Percentiles rank a stretch among this genome's conserved stretches.
phyloP scores from a whole-genome alignment of 2,329 filamentous ascomycete genomes.

The Paraphoma sp. region DNA sequence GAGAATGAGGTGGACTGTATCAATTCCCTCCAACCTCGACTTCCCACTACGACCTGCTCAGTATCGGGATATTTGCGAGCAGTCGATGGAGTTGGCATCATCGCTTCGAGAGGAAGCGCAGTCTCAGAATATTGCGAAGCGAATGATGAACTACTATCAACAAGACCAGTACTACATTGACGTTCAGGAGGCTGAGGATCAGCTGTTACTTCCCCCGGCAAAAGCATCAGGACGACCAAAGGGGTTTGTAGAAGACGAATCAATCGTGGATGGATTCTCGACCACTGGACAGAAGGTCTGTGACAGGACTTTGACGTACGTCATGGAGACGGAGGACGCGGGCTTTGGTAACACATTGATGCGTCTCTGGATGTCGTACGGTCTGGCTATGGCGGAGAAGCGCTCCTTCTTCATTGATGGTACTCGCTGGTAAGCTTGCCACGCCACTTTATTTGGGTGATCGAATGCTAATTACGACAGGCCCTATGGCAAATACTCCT shows the following conservation, averaged over 20 bases:
- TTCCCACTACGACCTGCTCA: constrained; percentile 73
- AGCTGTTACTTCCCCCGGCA: constrained; percentile 64
- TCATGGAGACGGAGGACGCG: constrained; percentile 75
- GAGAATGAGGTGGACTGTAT: constrained; percentile 78
- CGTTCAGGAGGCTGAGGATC: constrained; percentile 71
- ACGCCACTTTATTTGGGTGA: not conserved
- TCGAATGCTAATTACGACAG: constrained; percentile 37
- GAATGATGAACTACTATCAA: constrained; percentile 62
- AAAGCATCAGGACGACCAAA: constrained; percentile 48
- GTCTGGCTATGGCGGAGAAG: constrained; percentile 75
- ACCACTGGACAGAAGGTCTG: constrained; percentile 62
- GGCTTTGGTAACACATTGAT: constrained; percentile 80
- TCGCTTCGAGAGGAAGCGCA: constrained; percentile 48
- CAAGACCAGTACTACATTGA: constrained; percentile 76
- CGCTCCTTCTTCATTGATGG: constrained; percentile 86
- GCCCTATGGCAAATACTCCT: constrained; percentile 77
- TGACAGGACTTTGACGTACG: constrained; percentile 75
- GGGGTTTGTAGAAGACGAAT: constrained; percentile 47
- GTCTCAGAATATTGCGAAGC: constrained; percentile 33
- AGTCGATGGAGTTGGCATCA: constrained; percentile 70
- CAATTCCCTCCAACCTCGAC: constrained; percentile 69
- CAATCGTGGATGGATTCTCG: constrained; percentile 35
- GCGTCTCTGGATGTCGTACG: constrained; percentile 84
- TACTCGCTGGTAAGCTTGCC: constrained; percentile 66
- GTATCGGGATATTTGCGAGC: constrained; percentile 73